A percentile compares a stretch with the other conserved stretches of the same genome.
Conservation (phyloP, 352 stramenopile species). For the Phytophthora hybrid region DNA sequence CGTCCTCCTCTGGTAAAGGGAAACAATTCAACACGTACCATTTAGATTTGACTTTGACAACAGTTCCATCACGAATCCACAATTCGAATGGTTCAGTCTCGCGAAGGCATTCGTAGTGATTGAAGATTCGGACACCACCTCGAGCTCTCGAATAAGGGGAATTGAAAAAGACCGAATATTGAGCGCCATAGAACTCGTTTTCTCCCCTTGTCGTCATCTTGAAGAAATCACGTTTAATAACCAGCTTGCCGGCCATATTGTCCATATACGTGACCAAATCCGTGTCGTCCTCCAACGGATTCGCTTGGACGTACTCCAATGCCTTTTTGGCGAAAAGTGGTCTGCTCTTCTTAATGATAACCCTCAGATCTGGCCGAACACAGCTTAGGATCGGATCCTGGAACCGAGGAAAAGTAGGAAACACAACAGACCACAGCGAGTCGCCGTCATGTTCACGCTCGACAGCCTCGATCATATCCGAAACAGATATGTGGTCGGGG, state of each 20-base stretch:
- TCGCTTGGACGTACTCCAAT: background rate
- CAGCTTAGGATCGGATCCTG: background rate
- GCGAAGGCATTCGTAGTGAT: background rate
- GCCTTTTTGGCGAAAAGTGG: slow-evolving; percentile 1
- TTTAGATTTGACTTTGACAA: background rate
- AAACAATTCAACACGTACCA: background rate
- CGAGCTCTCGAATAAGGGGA: background rate
- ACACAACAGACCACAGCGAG: background rate
- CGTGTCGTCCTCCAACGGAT: background rate
- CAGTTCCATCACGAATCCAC: background rate
- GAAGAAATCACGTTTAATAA: background rate
- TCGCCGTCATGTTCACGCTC: background rate
- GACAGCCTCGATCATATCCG: background rate
- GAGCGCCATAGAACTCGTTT: background rate
- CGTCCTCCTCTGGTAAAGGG: background rate
- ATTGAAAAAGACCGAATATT: background rate
- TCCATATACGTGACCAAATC: background rate
- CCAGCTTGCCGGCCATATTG: background rate
- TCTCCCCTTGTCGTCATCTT: background rate
- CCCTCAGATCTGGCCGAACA: background rate
- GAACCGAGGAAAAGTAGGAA: background rate
- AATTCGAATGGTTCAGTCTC: background rate
- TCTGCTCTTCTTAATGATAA: background rate
- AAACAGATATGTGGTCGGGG: background rate
- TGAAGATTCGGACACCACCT: background rate